phyloP scores from a whole-genome alignment of 139 green algal genomes.

The Chlamydomonas sphaeroides region DNA sequence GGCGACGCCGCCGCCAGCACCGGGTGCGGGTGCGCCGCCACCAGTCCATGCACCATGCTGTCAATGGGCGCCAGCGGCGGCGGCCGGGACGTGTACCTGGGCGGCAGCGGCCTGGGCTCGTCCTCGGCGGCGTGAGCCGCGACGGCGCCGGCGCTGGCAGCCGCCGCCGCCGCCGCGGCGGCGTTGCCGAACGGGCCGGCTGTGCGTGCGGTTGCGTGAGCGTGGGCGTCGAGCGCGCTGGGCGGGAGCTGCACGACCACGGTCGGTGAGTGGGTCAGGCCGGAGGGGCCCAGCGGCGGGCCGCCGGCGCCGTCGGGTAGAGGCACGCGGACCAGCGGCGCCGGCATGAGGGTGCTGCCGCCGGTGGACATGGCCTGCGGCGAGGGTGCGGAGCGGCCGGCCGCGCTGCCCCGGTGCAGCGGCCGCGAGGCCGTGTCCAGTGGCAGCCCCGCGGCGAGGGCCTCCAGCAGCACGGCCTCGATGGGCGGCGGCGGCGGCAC shows the following conservation, averaged over 20 bases:
- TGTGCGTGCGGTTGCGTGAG: too few species aligned
- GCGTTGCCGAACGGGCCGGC: too few species aligned
- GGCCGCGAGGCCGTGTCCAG: too few species aligned
- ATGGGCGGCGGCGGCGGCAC: neutral
- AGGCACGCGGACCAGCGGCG: neutral
- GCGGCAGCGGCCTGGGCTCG: too few species aligned
- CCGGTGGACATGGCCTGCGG: too few species aligned
- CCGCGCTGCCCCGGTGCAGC: neutral
- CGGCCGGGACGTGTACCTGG: neutral
- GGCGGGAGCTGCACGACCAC: too few species aligned
- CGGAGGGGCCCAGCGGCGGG: too few species aligned
- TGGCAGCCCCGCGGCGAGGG: neutral
- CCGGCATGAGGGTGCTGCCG: neutral
- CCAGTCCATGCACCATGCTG: neutral
- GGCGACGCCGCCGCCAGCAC: neutral
- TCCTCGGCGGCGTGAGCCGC: neutral
- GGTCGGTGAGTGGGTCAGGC: too few species aligned
- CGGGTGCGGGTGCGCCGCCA: neutral
- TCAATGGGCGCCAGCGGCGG: constrained; percentile 8
- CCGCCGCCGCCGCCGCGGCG: too few species aligned
- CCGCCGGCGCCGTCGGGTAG: neutral
- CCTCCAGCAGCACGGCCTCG: neutral
- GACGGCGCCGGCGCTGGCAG: too few species aligned
- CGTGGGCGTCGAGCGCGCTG: too few species aligned
- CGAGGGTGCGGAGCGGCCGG: too few species aligned